Evolutionary conservation across 345 rosid species (phyloP).

Genomic region (Ceriops decandra): DNA sequence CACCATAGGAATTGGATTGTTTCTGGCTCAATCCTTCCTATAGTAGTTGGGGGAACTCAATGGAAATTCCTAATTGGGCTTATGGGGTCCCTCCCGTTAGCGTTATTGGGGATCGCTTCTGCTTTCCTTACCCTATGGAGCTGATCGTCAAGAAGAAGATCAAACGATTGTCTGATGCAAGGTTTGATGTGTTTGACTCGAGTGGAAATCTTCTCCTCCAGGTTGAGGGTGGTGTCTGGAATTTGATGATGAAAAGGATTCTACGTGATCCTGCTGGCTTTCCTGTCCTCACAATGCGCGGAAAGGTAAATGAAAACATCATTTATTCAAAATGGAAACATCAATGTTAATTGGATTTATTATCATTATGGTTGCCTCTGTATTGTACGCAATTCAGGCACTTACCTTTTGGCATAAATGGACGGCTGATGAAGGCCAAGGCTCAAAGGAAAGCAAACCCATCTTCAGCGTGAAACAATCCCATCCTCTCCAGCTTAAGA

Average conservation of each 20-base stretch:
- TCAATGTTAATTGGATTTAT: too few species aligned
- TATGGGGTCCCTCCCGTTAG: constrained; percentile 30
- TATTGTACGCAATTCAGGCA: constrained; percentile 24
- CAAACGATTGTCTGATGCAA: constrained; percentile 35
- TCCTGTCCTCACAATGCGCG: constrained; percentile 48
- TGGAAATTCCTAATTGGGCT: constrained; percentile 15
- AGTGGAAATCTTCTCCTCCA: constrained; percentile 50
- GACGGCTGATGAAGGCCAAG: constrained; percentile 57
- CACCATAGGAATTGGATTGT: neutral
- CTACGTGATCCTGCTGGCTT: constrained; percentile 51
- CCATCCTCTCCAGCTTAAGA: constrained; percentile 53
- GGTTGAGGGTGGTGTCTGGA: constrained; percentile 46
- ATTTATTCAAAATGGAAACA: too few species aligned
- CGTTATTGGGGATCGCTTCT: constrained; percentile 47
- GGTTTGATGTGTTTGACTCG: constrained; percentile 42
- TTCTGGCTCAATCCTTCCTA: neutral
- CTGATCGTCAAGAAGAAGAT: constrained; percentile 43
- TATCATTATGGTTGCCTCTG: too few species aligned
- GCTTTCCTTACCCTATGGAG: constrained; percentile 53
- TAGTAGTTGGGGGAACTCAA: neutral
- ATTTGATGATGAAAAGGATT: constrained; percentile 40
- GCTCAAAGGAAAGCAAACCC: constrained; percentile 26
- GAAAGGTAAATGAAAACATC: constrained; percentile 33
- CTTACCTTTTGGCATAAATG: constrained; percentile 45
- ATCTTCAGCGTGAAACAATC: constrained; percentile 47